These are phyloP conservation scores for Aspergillus aculeatinus DNA, from an alignment of 2,329 filamentous ascomycete species.

Conservation along the genomic window DNA sequence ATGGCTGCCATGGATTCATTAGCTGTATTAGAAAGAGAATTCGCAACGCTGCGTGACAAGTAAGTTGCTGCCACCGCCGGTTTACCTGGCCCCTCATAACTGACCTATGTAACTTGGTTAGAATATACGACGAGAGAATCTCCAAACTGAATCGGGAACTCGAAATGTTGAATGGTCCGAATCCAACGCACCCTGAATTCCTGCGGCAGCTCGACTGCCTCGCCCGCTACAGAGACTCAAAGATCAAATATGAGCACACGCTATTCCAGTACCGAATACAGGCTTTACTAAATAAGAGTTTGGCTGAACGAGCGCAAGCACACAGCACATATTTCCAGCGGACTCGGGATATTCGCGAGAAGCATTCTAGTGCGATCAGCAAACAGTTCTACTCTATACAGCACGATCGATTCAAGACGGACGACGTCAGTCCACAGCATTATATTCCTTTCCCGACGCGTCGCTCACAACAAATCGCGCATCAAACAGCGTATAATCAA, in stretches of 20 bases:
- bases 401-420: constrained; percentile 75
- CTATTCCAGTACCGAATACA: constrained; percentile 72
- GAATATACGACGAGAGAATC: constrained; percentile 84
- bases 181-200: constrained; percentile 81
- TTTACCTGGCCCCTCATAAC: background rate
- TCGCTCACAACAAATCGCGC: constrained; percentile 72
- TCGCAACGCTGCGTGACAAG: constrained; percentile 74
- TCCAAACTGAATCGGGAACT: constrained; percentile 72
- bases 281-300: constrained; percentile 69
- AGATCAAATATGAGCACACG: constrained; percentile 71
- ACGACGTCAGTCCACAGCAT: constrained; percentile 77
- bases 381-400: constrained; percentile 92
- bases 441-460: constrained; percentile 77
- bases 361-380: constrained; percentile 74
- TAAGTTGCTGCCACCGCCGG: constrained; percentile 30
- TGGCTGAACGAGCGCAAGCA: constrained; percentile 80
- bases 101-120: constrained; percentile 39
- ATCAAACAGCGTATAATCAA: constrained; percentile 89
- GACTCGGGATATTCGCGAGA: constrained; percentile 78
- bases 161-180: constrained; percentile 57
- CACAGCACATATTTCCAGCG: constrained; percentile 90
- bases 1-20: constrained; percentile 77
- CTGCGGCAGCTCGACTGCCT: constrained; percentile 86
- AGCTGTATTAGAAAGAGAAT: constrained; percentile 79
- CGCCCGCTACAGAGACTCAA: constrained; percentile 76